Evolutionary conservation across 1,139 yeast genomes (phyloP).

Genomic region (Groenewaldozyma auringiensis): DNA sequence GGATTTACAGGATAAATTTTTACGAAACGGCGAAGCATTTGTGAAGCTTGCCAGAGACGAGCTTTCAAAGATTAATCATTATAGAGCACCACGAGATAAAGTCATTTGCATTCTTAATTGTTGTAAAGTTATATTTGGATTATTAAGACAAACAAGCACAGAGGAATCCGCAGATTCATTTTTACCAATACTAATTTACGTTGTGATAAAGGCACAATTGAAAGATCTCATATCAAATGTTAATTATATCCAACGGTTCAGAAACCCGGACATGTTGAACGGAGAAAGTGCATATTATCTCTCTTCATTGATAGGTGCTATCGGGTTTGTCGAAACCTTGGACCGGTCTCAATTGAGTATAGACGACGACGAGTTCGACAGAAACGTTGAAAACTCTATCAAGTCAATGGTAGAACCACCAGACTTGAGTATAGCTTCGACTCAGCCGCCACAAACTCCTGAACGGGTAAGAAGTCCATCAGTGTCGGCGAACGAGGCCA

Average conservation of each 20-base stretch:
- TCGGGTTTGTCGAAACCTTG: slow-evolving; percentile 61
- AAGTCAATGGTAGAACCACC: slow-evolving; percentile 24
- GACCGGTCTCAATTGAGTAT: slow-evolving; percentile 55
- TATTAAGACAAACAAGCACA: slow-evolving; percentile 56
- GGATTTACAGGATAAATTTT: slow-evolving; percentile 53
- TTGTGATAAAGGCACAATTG: slow-evolving; percentile 62
- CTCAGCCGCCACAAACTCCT: slow-evolving; percentile 26
- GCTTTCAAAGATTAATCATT: slow-evolving; percentile 66
- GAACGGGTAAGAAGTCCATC: slow-evolving; percentile 18
- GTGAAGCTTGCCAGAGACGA: slow-evolving; percentile 61
- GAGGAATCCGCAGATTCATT: slow-evolving; percentile 92
- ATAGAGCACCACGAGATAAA: slow-evolving; percentile 91
- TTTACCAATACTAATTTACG: slow-evolving; percentile 75
- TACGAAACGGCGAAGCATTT: slow-evolving; percentile 47
- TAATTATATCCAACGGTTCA: slow-evolving; percentile 74
- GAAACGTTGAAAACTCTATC: slow-evolving; percentile 31
- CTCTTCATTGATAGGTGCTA: slow-evolving; percentile 80
- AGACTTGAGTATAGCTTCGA: slow-evolving; percentile 10
- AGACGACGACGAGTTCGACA: slow-evolving; percentile 50
- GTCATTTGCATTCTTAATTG: slow-evolving; percentile 84
- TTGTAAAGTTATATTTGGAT: slow-evolving; percentile 86
- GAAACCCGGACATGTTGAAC: slow-evolving; percentile 64
- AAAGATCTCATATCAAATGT: slow-evolving; percentile 64
- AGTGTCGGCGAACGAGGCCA: not conserved
- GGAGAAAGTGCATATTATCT: slow-evolving; percentile 89